A percentile compares a stretch with the other conserved stretches of the same genome.
Conservation (phyloP, 129 eudicot genomes). For the Glebionis coronaria region DNA sequence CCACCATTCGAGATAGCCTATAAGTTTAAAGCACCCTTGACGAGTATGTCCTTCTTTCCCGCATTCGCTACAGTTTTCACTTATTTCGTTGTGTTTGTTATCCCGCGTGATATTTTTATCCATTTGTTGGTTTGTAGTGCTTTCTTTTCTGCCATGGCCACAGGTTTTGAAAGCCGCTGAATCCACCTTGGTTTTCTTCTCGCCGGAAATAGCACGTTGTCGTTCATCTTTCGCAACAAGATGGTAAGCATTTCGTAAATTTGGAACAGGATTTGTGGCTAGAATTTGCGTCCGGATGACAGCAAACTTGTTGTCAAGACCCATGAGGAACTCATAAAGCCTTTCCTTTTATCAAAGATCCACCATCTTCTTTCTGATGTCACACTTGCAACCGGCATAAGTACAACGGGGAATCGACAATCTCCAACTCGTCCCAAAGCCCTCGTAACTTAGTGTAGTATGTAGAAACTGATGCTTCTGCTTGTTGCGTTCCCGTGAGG, state of each 20-base stretch:
- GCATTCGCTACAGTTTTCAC: neutral
- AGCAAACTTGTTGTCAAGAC: neutral
- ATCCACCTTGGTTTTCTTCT: neutral
- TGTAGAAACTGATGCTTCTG: neutral
- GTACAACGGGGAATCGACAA: neutral
- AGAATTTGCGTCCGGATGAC: neutral
- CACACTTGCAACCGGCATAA: neutral
- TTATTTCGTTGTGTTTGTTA: neutral
- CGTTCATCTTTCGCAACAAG: slow-evolving; percentile 1
- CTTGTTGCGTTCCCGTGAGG: neutral
- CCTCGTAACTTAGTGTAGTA: neutral
- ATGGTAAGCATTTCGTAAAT: neutral
- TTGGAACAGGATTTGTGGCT: neutral
- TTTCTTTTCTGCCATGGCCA: neutral
- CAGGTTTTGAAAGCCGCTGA: neutral
- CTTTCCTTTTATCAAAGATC: neutral
- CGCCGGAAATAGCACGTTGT: neutral
- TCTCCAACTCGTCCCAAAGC: neutral
- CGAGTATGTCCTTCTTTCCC: neutral
- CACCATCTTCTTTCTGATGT: neutral
- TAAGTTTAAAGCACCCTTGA: neutral
- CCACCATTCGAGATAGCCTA: too few relatives aligned
- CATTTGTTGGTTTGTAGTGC: neutral
- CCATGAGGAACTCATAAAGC: slow-evolving; percentile 3
- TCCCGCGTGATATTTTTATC: neutral